Percentiles rank a stretch among this genome's conserved stretches.
Evolutionary conservation across 768 basidiomycete species (phyloP).

Genomic region (Suillus plorans): DNA sequence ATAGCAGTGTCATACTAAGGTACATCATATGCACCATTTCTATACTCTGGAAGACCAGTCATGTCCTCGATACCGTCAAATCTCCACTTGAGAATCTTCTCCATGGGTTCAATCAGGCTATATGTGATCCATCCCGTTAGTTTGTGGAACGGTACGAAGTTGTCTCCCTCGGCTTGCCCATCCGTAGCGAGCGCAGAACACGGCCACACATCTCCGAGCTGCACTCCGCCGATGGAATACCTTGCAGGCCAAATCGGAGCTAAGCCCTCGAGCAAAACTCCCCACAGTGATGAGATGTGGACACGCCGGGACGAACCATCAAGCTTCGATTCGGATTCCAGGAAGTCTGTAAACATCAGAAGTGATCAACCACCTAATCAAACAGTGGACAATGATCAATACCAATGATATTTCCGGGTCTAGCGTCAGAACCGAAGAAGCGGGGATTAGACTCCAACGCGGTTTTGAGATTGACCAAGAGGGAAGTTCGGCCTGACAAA

Average conservation of each 20-base stretch:
- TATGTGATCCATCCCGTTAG: conserved; percentile 94
- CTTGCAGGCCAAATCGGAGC: conserved; percentile 88
- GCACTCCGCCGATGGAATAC: conserved; percentile 58
- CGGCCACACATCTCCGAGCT: conserved; percentile 94
- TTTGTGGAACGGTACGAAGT: conserved; percentile 94
- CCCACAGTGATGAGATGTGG: conserved; percentile 79
- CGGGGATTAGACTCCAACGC: conserved; percentile 66
- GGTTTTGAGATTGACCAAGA: conserved; percentile 69
- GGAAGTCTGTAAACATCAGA: conserved; percentile 53
- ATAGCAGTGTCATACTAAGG: too few relatives aligned
- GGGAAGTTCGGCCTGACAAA: conserved; percentile 78
- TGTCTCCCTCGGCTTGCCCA: conserved; percentile 50
- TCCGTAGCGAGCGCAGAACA: conserved; percentile 51
- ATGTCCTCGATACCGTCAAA: conserved; percentile 81
- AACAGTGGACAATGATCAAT: conserved; percentile 16
- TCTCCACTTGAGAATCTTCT: conserved; percentile 74
- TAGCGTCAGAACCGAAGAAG: conserved; percentile 71
- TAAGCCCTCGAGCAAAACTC: conserved; percentile 76
- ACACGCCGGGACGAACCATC: conserved; percentile 46
- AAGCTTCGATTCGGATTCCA: conserved; percentile 52
- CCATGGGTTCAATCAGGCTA: conserved; percentile 80
- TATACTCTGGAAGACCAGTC: conserved; percentile 94
- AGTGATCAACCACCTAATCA: neutral
- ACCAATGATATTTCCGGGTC: conserved; percentile 87
- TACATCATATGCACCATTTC: conserved; percentile 63